phyloP scores from a whole-genome alignment of 1,284 basidiomycete species.

The Peniophora sp. region DNA sequence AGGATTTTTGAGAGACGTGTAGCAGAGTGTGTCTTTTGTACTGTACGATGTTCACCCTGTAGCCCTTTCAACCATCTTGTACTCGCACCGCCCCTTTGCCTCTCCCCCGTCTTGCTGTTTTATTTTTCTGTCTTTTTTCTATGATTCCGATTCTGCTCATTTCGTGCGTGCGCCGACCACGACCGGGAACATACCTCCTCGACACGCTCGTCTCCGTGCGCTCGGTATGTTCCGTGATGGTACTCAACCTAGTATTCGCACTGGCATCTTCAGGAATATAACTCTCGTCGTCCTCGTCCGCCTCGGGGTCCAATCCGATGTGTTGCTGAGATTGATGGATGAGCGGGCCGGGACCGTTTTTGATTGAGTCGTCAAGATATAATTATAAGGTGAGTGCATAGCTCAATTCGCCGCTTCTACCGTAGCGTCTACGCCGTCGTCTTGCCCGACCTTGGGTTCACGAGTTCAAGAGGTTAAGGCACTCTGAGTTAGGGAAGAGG shows the following conservation, averaged over 20 bases:
- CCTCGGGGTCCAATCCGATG: not conserved
- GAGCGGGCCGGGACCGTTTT: constrained; percentile 14
- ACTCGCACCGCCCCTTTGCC: not conserved
- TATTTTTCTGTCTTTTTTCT: not conserved
- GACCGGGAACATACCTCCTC: not conserved
- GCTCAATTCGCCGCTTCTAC: too few species aligned
- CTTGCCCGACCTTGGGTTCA: too few species aligned
- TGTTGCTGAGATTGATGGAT: constrained; percentile 18
- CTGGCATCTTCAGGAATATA: constrained; percentile 4
- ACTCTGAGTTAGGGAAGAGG: too few species aligned
- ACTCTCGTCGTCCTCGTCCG: constrained; percentile 10
- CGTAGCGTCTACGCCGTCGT: too few species aligned
- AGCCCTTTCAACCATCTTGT: too few species aligned
- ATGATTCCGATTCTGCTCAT: too few species aligned
- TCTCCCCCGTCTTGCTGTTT: constrained; percentile 4
- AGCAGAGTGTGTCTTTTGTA: too few species aligned
- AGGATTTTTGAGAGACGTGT: too few species aligned
- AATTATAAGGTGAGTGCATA: too few species aligned
- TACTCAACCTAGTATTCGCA: constrained; percentile 32
- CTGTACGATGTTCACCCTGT: too few species aligned
- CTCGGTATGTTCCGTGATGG: constrained; percentile 61
- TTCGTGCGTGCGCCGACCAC: not conserved
- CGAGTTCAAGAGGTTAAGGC: too few species aligned
- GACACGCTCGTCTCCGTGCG: constrained; percentile 36
- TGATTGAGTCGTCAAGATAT: too few species aligned